Evolutionary conservation across 108 stramenopile species (phyloP), one percentile per base, ranked within the genome.

Genomic region (Discostella stelligeroides): DNA sequence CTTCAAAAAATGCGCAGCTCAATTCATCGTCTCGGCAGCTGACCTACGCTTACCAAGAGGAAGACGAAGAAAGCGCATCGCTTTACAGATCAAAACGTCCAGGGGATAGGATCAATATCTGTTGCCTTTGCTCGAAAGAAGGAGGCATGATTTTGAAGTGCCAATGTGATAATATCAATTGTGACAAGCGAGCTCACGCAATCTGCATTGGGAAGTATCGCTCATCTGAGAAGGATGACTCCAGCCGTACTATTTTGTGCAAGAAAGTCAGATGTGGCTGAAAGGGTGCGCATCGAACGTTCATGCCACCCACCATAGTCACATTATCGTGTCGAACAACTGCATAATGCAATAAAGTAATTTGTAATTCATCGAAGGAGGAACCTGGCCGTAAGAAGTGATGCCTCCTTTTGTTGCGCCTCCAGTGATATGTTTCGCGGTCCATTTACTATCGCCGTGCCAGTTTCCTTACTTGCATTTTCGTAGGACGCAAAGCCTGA

Each of bases 401-500:
- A 51, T 24, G 51, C 40, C 11, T 27, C 27, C 24, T 63, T 11
- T 25, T 47, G 48, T 18, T 63, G 47, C 42, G 42, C 4, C 48
- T 63, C 62, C 62, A 28, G 40, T 29, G 48, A 45, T 17, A 45
- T 17, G 55, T 4, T 56, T 3, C 17, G 11, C n/a, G 2, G 43
- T 45, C 5, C n/a, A 6, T 4, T 45, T 4, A 9, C 15, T 7
- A 13, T 45, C 43, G 2, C 9, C 13, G 43, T 11, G 43, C 34
- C 30, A 17, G 57, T 69, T 1, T 48, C 59, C 29, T 59, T 55
- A 47, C 48, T 63, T n/a, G 42, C 61, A 11, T 42, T 45, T 39
- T 62, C 47, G 21, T 75, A 75, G 9, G 74, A 75, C 11, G 68
- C 74, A 63, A 75, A 75, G 15, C 74, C 74, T 0, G 60, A 61